Evolutionary conservation across 306 rosid species (phyloP).

Genomic region (Potentilla sterilis): DNA sequence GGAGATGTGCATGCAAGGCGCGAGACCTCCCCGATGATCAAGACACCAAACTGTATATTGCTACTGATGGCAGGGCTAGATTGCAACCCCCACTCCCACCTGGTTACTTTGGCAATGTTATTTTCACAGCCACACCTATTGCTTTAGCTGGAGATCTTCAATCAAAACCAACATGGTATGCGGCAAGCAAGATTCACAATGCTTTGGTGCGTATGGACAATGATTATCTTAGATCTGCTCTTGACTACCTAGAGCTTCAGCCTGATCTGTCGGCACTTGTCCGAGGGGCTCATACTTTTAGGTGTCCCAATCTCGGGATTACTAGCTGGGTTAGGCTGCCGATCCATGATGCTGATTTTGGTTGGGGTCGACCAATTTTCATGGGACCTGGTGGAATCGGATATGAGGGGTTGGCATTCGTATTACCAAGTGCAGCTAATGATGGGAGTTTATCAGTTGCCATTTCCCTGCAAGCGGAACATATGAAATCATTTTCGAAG

Average conservation of each 20-base stretch:
- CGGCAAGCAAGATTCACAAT: slow-evolving; percentile 70
- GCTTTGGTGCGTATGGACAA: slow-evolving; percentile 63
- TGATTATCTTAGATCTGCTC: slow-evolving; percentile 73
- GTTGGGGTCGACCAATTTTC: slow-evolving; percentile 94
- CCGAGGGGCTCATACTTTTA: slow-evolving; percentile 78
- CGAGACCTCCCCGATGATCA: slow-evolving; percentile 68
- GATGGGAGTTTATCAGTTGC: slow-evolving; percentile 34
- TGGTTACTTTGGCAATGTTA: slow-evolving; percentile 85
- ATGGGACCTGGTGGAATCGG: slow-evolving; percentile 97
- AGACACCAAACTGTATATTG: slow-evolving; percentile 71
- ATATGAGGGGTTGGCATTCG: slow-evolving; percentile 70
- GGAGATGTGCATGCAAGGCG: slow-evolving; percentile 68
- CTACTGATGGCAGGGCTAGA: slow-evolving; percentile 84
- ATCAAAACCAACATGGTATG: slow-evolving; percentile 77
- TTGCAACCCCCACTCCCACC: slow-evolving; percentile 76
- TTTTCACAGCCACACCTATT: slow-evolving; percentile 74
- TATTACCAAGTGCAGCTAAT: slow-evolving; percentile 59
- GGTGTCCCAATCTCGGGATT: slow-evolving; percentile 90
- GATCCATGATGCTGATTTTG: slow-evolving; percentile 87
- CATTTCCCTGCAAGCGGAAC: slow-evolving; percentile 27
- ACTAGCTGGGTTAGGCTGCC: slow-evolving; percentile 95
- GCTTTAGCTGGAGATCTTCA: slow-evolving; percentile 64
- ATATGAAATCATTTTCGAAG: slow-evolving; percentile 26
- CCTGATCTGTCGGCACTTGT: slow-evolving; percentile 78
- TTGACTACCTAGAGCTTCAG: slow-evolving; percentile 79